Evolutionary conservation across 371 early-diverging fungal genomes (phyloP).

Genomic region (Apophysomyces ossiformis): DNA sequence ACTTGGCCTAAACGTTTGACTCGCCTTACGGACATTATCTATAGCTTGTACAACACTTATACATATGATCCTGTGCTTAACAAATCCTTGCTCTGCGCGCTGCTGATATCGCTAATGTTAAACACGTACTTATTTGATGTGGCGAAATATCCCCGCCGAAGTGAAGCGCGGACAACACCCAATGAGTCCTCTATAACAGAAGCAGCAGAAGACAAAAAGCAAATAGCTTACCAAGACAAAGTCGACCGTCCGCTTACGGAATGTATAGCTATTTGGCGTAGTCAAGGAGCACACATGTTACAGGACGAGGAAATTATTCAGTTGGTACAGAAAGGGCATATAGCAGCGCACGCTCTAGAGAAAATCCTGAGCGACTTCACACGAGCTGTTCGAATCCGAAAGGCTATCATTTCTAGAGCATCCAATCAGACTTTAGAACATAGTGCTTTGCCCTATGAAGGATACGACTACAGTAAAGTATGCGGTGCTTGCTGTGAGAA

Average conservation of each 20-base stretch:
- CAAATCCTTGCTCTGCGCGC: slow-evolving; percentile 59
- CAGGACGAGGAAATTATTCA: slow-evolving; percentile 79
- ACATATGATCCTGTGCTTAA: slow-evolving; percentile 70
- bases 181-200: slow-evolving; percentile 18
- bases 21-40: slow-evolving; percentile 28
- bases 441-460: slow-evolving; percentile 73
- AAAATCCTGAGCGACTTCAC: slow-evolving; percentile 74
- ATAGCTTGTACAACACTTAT: slow-evolving; percentile 53
- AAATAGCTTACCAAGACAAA: neutral
- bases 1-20: slow-evolving; percentile 30
- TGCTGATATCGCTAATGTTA: slow-evolving; percentile 64
- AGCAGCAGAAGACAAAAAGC: slow-evolving; percentile 13
- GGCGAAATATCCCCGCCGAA: slow-evolving; percentile 50
- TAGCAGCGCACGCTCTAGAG: slow-evolving; percentile 87
- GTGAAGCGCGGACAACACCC: slow-evolving; percentile 19
- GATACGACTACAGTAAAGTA: slow-evolving; percentile 90
- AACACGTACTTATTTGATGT: slow-evolving; percentile 72
- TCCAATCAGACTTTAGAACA: slow-evolving; percentile 71
- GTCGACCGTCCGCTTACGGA: slow-evolving; percentile 65
- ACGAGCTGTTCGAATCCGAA: slow-evolving; percentile 87
- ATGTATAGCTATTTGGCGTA: slow-evolving; percentile 53
- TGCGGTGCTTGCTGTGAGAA: slow-evolving; percentile 96
- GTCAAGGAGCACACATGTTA: slow-evolving; percentile 29
- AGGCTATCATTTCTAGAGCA: slow-evolving; percentile 76
- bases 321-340: slow-evolving; percentile 72